Percentiles rank a stretch among this genome's conserved stretches.
Conservation (phyloP, 108 stramenopile genomes). For the Skeletonema menzelii region DNA sequence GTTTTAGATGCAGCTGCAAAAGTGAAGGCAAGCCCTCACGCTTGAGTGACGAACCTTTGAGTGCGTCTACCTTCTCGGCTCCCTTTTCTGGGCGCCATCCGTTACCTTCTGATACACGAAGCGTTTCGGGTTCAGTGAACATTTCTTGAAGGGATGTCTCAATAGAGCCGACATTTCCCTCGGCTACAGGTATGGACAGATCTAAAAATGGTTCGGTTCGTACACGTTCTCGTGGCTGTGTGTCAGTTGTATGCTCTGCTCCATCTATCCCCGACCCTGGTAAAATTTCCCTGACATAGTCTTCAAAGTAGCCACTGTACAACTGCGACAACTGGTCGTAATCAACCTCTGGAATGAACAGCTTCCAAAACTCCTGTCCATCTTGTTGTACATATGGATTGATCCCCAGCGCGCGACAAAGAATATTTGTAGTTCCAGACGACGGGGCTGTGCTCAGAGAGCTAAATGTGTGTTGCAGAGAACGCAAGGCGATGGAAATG, state of each 20-base stretch:
- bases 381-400: constrained; percentile 78
- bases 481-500: constrained; percentile 39
- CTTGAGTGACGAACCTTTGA: constrained; percentile 69
- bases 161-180: constrained; percentile 54
- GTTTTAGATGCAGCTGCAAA: constrained; percentile 80
- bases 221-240: constrained; percentile 59
- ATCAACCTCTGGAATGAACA: constrained; percentile 72
- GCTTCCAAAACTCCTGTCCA: constrained; percentile 91
- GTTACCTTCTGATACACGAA: constrained; percentile 78
- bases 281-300: constrained; percentile 60
- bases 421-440: constrained; percentile 36
- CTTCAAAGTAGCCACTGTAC: constrained; percentile 77
- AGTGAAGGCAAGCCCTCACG: constrained; percentile 70
- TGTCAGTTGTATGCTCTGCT: background rate
- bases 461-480: constrained; percentile 36
- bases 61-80: constrained; percentile 82
- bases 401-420: constrained; percentile 71
- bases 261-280: constrained; percentile 35
- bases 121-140: constrained; percentile 73
- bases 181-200: constrained; percentile 72
- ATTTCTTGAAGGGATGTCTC: constrained; percentile 49
- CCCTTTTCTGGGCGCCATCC: constrained; percentile 91
- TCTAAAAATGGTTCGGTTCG: constrained; percentile 78
- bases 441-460: constrained; percentile 15
- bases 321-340: constrained; percentile 52